A percentile compares a stretch with the other conserved stretches of the same genome.
These are phyloP conservation scores for Malassezia sympodialis DNA, from an alignment of 1,284 basidiomycete species.

Conservation along the genomic window DNA sequence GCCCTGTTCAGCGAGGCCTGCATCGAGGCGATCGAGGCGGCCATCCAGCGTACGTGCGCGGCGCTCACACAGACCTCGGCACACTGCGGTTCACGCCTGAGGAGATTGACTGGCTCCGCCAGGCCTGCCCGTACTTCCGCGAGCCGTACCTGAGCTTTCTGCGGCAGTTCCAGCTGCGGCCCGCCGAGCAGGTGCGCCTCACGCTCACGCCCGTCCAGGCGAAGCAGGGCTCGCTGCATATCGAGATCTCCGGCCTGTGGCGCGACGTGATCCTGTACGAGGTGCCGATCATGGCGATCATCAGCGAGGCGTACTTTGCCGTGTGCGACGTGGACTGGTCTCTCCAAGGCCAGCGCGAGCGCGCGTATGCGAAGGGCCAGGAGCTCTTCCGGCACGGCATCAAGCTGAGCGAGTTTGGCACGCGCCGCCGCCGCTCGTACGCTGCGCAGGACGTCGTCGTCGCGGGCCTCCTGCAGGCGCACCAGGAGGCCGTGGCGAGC, in stretches of 20 bases:
- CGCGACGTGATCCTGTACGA: slow-evolving; percentile 87
- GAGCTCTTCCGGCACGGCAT: slow-evolving; percentile 63
- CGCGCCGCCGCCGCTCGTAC: slow-evolving; percentile 72
- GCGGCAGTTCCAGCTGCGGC: slow-evolving; percentile 61
- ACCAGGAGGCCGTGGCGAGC: not conserved
- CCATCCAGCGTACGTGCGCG: slow-evolving; percentile 52
- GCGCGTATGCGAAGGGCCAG: slow-evolving; percentile 63
- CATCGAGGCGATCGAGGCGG: slow-evolving; percentile 57
- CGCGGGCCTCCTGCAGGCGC: slow-evolving; percentile 59
- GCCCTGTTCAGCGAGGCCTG: slow-evolving; percentile 64
- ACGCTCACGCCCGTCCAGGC: slow-evolving; percentile 53
- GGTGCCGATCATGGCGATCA: slow-evolving; percentile 80
- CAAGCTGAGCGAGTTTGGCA: slow-evolving; percentile 83
- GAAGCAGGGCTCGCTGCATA: slow-evolving; percentile 60
- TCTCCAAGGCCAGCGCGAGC: slow-evolving; percentile 59
- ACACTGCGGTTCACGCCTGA: slow-evolving; percentile 57
- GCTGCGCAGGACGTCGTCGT: slow-evolving; percentile 70
- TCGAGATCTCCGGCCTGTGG: slow-evolving; percentile 71
- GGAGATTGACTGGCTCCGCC: slow-evolving; percentile 63
- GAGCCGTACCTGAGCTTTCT: slow-evolving; percentile 70
- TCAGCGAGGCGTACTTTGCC: slow-evolving; percentile 66
- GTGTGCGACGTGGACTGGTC: slow-evolving; percentile 70
- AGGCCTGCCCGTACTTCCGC: slow-evolving; percentile 67
- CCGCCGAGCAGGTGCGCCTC: slow-evolving; percentile 63
- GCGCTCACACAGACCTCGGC: slow-evolving; percentile 56